A percentile compares a stretch with the other conserved stretches of the same genome.
phyloP scores from a whole-genome alignment of 1,284 basidiomycete species.

The Xanthoconium separans region DNA sequence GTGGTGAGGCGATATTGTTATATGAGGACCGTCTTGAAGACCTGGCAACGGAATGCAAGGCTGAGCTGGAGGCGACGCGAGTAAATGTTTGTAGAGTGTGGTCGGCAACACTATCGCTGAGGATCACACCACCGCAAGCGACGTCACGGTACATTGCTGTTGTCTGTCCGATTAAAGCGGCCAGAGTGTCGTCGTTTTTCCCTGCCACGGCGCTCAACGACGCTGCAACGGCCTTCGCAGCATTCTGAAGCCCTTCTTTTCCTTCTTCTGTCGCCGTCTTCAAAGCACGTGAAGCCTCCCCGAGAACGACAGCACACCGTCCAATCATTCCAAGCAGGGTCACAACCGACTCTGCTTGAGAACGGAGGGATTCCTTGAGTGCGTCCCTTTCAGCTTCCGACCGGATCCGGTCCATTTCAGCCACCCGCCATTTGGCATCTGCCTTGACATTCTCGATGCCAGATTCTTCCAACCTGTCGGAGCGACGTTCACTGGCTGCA shows the following conservation, averaged over 20 bases:
- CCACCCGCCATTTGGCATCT: slow-evolving; percentile 64
- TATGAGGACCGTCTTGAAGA: slow-evolving; percentile 49
- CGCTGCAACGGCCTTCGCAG: slow-evolving; percentile 45
- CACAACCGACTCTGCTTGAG: slow-evolving; percentile 70
- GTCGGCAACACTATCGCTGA: slow-evolving; percentile 45
- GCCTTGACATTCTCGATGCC: slow-evolving; percentile 72
- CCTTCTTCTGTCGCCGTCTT: slow-evolving; percentile 45
- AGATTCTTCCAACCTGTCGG: slow-evolving; percentile 77
- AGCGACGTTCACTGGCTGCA: slow-evolving; percentile 75
- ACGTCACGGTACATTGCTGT: slow-evolving; percentile 48
- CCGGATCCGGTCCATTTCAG: slow-evolving; percentile 73
- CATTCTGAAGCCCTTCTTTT: slow-evolving; percentile 39
- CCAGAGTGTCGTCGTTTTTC: slow-evolving; percentile 67
- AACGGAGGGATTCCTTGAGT: slow-evolving; percentile 60
- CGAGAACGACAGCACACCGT: slow-evolving; percentile 71
- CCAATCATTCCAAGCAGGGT: slow-evolving; percentile 77
- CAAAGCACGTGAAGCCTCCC: slow-evolving; percentile 61
- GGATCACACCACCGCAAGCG: slow-evolving; percentile 33
- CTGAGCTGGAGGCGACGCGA: slow-evolving; percentile 46
- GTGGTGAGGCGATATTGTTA: slow-evolving; percentile 44
- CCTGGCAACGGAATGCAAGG: slow-evolving; percentile 42
- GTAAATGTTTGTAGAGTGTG: slow-evolving; percentile 38
- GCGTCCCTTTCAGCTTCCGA: slow-evolving; percentile 70
- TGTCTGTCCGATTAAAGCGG: slow-evolving; percentile 61
- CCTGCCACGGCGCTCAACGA: slow-evolving; percentile 57